Evolutionary conservation across 345 rosid species (phyloP).

Genomic region (Hibiscus trionum): DNA sequence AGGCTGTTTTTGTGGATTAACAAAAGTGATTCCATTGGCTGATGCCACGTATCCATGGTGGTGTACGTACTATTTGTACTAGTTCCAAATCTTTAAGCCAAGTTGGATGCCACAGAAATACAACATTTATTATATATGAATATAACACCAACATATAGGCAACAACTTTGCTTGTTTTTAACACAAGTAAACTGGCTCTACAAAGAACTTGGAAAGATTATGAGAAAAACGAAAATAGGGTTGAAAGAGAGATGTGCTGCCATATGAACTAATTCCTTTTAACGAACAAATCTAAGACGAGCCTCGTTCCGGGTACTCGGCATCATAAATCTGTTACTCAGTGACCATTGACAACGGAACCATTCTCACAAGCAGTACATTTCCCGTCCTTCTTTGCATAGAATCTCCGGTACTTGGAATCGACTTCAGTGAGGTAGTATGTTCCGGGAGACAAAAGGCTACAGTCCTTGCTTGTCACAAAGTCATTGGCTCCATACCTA

Average conservation of each 20-base stretch:
- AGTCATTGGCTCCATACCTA: constrained; percentile 94
- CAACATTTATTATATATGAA: background rate
- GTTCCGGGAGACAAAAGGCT: constrained; percentile 86
- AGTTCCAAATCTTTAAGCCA: no score
- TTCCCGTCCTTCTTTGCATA: constrained; percentile 54
- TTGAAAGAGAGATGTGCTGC: background rate
- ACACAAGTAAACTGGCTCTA: background rate
- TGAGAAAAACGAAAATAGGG: background rate
- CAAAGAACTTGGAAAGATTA: background rate
- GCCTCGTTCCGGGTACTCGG: background rate
- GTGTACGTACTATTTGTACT: no score
- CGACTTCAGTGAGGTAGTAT: constrained; percentile 88
- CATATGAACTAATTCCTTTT: constrained; percentile 11
- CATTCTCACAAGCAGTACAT: constrained; percentile 28
- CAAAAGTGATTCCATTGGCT: constrained; percentile 19
- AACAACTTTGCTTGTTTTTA: background rate
- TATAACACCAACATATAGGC: background rate
- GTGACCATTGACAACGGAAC: constrained; percentile 62
- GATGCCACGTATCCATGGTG: background rate
- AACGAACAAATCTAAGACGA: constrained; percentile 10
- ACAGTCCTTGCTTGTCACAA: constrained; percentile 81
- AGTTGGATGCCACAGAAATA: background rate
- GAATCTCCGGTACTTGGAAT: constrained; percentile 87
- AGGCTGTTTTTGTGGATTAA: constrained; percentile 11
- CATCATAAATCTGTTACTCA: constrained; percentile 16